Evolutionary conservation across 805 yeast species (phyloP).

Genomic region (Komagataella pastoris): DNA sequence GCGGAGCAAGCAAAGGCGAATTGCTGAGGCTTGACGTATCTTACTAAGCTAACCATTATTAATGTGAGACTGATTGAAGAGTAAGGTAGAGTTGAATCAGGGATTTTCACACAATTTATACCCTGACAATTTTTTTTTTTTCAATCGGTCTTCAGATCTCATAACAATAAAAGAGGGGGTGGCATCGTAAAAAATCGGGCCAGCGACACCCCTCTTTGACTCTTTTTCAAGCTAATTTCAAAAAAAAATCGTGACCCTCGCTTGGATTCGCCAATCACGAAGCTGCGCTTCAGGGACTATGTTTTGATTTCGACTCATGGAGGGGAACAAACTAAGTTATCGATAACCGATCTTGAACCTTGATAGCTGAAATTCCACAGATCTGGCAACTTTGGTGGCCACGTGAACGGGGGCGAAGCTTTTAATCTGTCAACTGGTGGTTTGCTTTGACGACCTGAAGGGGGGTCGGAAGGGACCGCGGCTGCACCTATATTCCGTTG

Average conservation of each 20-base stretch:
- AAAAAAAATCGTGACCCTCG: neutral
- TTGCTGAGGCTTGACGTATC: neutral
- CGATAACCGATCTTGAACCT: neutral
- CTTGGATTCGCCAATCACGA: neutral
- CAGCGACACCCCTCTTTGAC: neutral
- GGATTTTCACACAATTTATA: neutral
- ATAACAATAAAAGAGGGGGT: neutral
- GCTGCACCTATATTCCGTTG: neutral
- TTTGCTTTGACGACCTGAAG: no score
- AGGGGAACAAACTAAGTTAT: neutral
- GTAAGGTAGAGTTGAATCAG: neutral
- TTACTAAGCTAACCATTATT: neutral
- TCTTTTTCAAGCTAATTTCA: neutral
- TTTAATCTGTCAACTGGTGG: no score
- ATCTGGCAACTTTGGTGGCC: neutral
- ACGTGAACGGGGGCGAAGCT: neutral
- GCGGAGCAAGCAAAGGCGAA: neutral
- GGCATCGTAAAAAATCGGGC: neutral
- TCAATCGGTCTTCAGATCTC: neutral
- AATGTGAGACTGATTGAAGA: neutral
- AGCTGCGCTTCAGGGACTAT: neutral
- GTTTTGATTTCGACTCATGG: neutral
- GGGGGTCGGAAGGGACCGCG: neutral
- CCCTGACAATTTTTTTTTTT: neutral
- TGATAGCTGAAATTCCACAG: neutral